Percentiles rank a stretch among this genome's conserved stretches.
These are phyloP conservation scores for Chlorella sp. DNA, from an alignment of 139 green algal genomes.

Conservation along the genomic window DNA sequence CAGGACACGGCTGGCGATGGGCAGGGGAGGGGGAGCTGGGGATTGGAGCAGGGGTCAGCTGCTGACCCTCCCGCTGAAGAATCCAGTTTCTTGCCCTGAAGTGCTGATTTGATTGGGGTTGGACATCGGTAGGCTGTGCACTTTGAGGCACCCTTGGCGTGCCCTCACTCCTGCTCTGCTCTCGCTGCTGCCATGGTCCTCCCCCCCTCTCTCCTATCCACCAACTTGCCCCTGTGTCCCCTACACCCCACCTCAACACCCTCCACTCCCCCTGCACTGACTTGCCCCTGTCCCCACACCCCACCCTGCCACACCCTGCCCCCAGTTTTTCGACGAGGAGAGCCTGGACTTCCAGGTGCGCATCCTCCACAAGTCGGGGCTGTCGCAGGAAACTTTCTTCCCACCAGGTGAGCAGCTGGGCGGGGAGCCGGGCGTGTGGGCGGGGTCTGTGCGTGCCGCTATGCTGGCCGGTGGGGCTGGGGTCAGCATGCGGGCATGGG, in stretches of 20 bases:
- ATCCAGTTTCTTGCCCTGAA: too few species aligned
- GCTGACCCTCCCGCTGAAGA: too few species aligned
- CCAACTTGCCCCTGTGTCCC: neutral
- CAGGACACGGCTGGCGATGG: too few species aligned
- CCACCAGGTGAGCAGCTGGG: conserved; percentile 50
- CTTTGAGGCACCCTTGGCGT: too few species aligned
- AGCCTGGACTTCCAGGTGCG: conserved; percentile 78
- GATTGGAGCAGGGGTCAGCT: too few species aligned
- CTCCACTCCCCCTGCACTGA: neutral
- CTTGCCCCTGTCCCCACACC: neutral
- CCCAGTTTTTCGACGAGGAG: conserved; percentile 66
- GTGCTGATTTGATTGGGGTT: too few species aligned
- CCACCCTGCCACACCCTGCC: neutral
- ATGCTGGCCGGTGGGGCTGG: neutral
- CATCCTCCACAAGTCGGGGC: conserved; percentile 66
- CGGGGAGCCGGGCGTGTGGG: neutral
- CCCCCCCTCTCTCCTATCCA: neutral
- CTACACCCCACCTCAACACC: neutral
- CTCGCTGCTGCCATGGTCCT: neutral
- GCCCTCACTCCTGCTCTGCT: too few species aligned
- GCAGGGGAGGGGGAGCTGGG: too few species aligned
- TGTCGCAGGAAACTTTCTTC: conserved; percentile 80
- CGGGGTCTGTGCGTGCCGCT: neutral
- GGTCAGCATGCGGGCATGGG: too few species aligned
- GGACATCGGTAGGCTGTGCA: too few species aligned